Evolutionary conservation across 257 asterid species (phyloP), one percentile per base, ranked within the genome.

Genomic region (Solanum boliviense): DNA sequence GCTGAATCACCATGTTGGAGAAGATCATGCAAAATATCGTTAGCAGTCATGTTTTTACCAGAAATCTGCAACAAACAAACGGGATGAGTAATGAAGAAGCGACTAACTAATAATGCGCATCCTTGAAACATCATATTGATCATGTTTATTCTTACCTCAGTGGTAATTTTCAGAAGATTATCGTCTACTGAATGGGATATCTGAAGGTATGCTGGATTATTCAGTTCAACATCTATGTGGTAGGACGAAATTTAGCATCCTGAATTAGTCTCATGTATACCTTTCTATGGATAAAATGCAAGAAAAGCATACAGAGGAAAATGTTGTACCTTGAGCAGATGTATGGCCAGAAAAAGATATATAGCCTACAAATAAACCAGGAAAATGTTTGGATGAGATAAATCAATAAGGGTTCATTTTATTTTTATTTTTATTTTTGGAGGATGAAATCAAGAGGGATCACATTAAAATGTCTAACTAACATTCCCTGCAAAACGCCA

Each of bases 1-100:
- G 96, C 97, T 12, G 96, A 90, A 91, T 95, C 98, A 60, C 99
- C 98, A 86, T 89, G 93, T 91, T 93, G 98, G 88, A 96, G 92
- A 88, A 95, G 95, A 86, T 96, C 94, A 11, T 95, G 96, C 92
- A 96, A 91, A 44, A 95, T 90, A 86, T 90, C 87, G 78, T 93
- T 93, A 84, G 94, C 93, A 35, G 89, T 34, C 32, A 67, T 62
- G 88, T 88, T 90, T 60, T 92, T 87, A 91, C 93, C 89, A 71
- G 94, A 89, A 83, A 86, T 88, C 98, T 96, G 93, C 87, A 87
- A 44, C 48, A 21, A 32, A 34, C 60, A 75, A 65, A 75, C 71
- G 75, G 85, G 88, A 87, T 90, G 79, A 74, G 87, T 76, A 68
- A 79, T 79, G 58, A 29, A 44, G 65, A 25, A 44, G 38, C 6